Conservation (phyloP, 495 filamentous ascomycete genomes). For the Rhizodiscina lignyota region DNA sequence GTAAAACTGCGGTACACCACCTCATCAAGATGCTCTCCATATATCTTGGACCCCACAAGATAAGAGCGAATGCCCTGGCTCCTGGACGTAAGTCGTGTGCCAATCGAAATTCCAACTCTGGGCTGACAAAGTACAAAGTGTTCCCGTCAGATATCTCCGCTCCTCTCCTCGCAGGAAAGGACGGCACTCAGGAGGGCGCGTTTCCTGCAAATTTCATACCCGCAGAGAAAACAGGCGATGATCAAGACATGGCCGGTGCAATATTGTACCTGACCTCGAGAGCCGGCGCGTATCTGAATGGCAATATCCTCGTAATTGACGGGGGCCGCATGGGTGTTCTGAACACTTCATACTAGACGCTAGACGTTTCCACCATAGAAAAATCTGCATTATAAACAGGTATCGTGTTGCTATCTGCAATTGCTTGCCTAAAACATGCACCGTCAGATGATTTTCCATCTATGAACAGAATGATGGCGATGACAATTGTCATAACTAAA, state of each 20-base stretch:
- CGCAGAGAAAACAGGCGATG: constrained; percentile 16
- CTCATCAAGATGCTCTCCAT: constrained; percentile 45
- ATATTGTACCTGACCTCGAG: constrained; percentile 19
- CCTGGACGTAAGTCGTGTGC: constrained; percentile 38
- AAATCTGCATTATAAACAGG: neutral
- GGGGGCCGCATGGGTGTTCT: constrained; percentile 18
- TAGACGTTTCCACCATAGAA: neutral
- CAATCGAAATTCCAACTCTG: neutral
- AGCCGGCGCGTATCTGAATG: constrained; percentile 21
- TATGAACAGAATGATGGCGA: too few species aligned
- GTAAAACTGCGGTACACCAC: constrained; percentile 48
- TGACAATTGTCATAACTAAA: too few species aligned
- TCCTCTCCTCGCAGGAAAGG: constrained; percentile 7
- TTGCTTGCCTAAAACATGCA: too few species aligned
- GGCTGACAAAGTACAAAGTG: constrained; percentile 8
- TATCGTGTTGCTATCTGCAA: too few species aligned
- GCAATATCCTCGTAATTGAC: constrained; percentile 21
- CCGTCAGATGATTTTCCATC: too few species aligned
- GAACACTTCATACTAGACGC: neutral
- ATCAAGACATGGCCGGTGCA: constrained; percentile 21
- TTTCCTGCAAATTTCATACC: constrained; percentile 16
- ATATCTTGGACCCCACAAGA: constrained; percentile 35
- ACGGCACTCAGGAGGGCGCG: constrained; percentile 7
- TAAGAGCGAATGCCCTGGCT: constrained; percentile 47
- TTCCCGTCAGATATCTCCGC: constrained; percentile 19